Evolutionary conservation across 2,329 filamentous ascomycete species (phyloP).

Genomic region (Hypomyces perniciosus): DNA sequence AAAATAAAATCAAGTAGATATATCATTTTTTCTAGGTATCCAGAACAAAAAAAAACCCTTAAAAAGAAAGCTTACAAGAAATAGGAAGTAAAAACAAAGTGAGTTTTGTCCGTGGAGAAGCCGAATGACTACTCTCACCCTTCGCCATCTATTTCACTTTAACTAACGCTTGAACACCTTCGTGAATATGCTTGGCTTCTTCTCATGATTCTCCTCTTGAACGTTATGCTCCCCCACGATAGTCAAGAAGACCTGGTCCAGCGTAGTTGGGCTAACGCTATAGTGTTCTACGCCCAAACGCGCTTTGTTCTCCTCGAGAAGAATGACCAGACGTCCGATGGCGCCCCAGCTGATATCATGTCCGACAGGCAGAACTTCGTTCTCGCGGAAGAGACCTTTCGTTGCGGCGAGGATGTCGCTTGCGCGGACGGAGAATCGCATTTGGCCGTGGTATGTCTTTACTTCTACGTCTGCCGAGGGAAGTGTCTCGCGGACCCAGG

Average conservation of each 20-base stretch:
- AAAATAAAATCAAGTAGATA: neutral
- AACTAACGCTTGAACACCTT: constrained; percentile 1
- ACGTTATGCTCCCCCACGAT: constrained; percentile 79
- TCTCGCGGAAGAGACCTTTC: constrained; percentile 15
- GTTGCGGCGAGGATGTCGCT: constrained; percentile 29
- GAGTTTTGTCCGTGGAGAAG: too few species aligned
- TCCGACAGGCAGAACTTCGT: constrained; percentile 16
- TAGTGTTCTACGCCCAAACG: constrained; percentile 74
- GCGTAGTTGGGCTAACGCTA: constrained; percentile 76
- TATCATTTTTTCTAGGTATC: neutral
- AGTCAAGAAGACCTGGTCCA: constrained; percentile 84
- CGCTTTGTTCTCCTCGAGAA: constrained; percentile 66
- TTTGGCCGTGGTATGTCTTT: constrained; percentile 76
- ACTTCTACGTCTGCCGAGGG: constrained; percentile 62
- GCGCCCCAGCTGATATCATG: constrained; percentile 38
- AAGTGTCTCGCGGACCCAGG: constrained; percentile 59
- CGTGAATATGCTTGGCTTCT: constrained; percentile 19
- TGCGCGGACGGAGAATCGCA: constrained; percentile 73
- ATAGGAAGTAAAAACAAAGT: neutral
- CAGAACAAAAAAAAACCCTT: too few species aligned
- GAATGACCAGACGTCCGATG: constrained; percentile 63
- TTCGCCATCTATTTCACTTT: neutral
- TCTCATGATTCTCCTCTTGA: constrained; percentile 59
- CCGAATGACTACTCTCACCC: too few species aligned
- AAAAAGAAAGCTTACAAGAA: neutral